A percentile compares a stretch with the other conserved stretches of the same genome.
phyloP scores from a whole-genome alignment of 2,329 filamentous ascomycete species.

The Diaporthe amygdali region DNA sequence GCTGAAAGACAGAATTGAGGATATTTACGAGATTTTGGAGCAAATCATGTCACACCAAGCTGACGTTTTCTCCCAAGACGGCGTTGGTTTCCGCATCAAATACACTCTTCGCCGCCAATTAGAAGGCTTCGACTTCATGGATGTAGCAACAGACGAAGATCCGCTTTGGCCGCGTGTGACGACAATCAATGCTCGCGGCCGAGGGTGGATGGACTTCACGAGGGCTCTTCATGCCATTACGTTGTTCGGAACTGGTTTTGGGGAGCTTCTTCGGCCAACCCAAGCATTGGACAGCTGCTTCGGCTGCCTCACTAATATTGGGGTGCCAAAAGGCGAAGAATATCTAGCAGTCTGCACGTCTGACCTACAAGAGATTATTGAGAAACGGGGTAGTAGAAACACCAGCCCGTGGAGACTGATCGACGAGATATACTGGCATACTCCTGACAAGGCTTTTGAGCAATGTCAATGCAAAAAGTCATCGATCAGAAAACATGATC shows the following conservation, averaged over 20 bases:
- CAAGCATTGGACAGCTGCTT: background rate
- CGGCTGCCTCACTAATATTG: background rate
- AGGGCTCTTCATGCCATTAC: slow-evolving; percentile 32
- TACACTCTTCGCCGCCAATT: slow-evolving; percentile 28
- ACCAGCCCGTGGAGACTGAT: slow-evolving; percentile 20
- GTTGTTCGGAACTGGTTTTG: slow-evolving; percentile 30
- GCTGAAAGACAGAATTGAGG: slow-evolving; percentile 33
- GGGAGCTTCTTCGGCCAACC: slow-evolving; percentile 26
- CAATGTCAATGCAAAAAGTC: slow-evolving; percentile 15
- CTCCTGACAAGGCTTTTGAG: slow-evolving; percentile 24
- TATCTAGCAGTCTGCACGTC: slow-evolving; percentile 22
- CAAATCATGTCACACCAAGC: slow-evolving; percentile 33
- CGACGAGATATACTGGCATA: slow-evolving; percentile 27
- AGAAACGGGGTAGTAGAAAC: slow-evolving; percentile 8
- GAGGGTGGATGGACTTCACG: slow-evolving; percentile 38
- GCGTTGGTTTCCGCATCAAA: slow-evolving; percentile 19
- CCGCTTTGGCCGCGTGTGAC: slow-evolving; percentile 30
- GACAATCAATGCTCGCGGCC: slow-evolving; percentile 25
- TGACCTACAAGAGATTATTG: slow-evolving; percentile 21
- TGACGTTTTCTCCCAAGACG: slow-evolving; percentile 19
- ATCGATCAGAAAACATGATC: background rate
- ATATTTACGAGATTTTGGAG: slow-evolving; percentile 34
- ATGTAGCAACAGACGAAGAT: slow-evolving; percentile 29
- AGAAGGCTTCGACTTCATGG: slow-evolving; percentile 38
- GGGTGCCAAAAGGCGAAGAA: slow-evolving; percentile 16